Evolutionary conservation across 2,329 filamentous ascomycete genomes (phyloP).

Genomic region (Hypoxylon sp.): DNA sequence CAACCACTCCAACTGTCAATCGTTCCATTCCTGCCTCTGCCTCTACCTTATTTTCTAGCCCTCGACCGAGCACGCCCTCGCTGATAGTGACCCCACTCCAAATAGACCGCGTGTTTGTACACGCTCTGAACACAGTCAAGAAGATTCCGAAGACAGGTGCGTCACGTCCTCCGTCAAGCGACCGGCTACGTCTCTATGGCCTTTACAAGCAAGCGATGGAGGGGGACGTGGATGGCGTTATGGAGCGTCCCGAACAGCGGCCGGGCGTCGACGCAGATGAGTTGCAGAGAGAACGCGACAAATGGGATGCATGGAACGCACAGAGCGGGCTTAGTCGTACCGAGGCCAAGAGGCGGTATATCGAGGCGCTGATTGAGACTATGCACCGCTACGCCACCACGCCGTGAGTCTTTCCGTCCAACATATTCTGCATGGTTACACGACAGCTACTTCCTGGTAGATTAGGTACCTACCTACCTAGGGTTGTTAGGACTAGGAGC

Average conservation of each 20-base stretch:
- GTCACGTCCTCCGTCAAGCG: slow-evolving; percentile 85
- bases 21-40: slow-evolving; percentile 30
- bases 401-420: slow-evolving; percentile 65
- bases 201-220: slow-evolving; percentile 99
- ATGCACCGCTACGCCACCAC: slow-evolving; percentile 98
- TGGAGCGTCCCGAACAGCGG: slow-evolving; percentile 79
- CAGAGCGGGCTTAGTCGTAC: slow-evolving; percentile 88
- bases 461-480: neutral
- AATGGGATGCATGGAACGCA: slow-evolving; percentile 96
- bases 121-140: slow-evolving; percentile 98
- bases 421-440: neutral
- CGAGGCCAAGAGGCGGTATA: slow-evolving; percentile 94
- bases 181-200: slow-evolving; percentile 93
- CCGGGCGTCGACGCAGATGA: slow-evolving; percentile 67
- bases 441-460: neutral
- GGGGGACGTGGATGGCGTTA: slow-evolving; percentile 94
- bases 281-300: slow-evolving; percentile 71
- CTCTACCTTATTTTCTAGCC: slow-evolving; percentile 27
- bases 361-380: slow-evolving; percentile 93
- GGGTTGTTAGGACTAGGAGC: neutral
- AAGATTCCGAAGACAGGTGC: slow-evolving; percentile 96
- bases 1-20: slow-evolving; percentile 23
- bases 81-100: slow-evolving; percentile 21
- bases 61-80: slow-evolving; percentile 28
- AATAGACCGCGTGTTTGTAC: slow-evolving; percentile 96